A percentile compares a stretch with the other conserved stretches of the same genome.
phyloP scores from a whole-genome alignment of 768 basidiomycete species.

The Mycena crocata region DNA sequence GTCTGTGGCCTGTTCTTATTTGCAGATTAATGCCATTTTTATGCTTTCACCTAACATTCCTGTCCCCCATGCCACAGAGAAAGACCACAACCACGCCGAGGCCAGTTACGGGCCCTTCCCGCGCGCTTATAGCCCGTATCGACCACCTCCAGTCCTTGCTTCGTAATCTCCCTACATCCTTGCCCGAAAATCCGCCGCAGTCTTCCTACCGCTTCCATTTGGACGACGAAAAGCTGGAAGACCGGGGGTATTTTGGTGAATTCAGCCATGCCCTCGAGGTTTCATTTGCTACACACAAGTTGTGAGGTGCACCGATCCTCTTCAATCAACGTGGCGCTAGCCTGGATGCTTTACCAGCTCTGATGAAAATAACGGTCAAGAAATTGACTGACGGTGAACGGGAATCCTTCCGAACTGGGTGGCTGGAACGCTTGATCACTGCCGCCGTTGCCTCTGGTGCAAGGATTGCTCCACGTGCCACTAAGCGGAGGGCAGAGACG shows the following conservation, averaged over 20 bases:
- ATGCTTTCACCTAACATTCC: background rate
- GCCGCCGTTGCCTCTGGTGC: background rate
- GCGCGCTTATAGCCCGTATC: background rate
- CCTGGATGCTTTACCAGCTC: background rate
- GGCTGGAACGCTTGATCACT: background rate
- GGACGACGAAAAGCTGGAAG: background rate
- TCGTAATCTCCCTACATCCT: background rate
- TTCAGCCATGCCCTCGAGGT: conserved; percentile 5
- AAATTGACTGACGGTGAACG: background rate
- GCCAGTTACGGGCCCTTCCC: background rate
- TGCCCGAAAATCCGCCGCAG: background rate
- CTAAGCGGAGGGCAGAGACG: background rate
- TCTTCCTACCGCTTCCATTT: background rate
- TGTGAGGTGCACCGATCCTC: background rate
- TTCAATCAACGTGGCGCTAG: background rate
- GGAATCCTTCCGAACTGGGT: background rate
- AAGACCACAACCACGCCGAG: background rate
- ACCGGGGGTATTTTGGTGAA: background rate
- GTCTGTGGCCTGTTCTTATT: too few species aligned
- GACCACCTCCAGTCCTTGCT: background rate
- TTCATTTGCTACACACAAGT: background rate
- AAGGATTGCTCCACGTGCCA: background rate
- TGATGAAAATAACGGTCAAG: background rate
- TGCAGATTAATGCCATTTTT: too few species aligned
- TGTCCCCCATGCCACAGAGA: background rate